Percentiles rank a stretch among this genome's conserved stretches.
Evolutionary conservation across 2,329 filamentous ascomycete genomes (phyloP).

Genomic region (Xylariaceae sp.): DNA sequence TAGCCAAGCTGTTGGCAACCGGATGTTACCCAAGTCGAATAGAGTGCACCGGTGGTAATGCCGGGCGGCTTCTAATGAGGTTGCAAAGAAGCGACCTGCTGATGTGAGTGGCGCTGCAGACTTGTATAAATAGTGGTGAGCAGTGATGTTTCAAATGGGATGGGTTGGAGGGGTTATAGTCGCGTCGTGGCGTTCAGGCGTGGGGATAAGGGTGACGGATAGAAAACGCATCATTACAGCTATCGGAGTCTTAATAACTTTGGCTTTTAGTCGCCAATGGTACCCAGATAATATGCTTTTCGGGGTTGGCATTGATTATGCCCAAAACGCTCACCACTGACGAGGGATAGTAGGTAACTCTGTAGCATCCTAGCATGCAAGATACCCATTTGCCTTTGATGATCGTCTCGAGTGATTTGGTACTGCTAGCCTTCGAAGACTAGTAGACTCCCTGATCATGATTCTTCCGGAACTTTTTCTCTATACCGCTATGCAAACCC

Average conservation of each 20-base stretch:
- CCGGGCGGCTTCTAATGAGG: constrained; percentile 42
- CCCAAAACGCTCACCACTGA: not conserved
- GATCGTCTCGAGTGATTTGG: not conserved
- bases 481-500: constrained; percentile 69
- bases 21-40: constrained; percentile 76
- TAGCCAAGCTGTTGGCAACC: constrained; percentile 50
- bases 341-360: not conserved
- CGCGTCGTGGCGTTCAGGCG: constrained; percentile 27
- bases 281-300: not conserved
- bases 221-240: constrained; percentile 15
- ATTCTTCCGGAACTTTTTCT: not conserved
- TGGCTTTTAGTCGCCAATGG: not conserved
- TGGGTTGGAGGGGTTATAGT: constrained; percentile 15
- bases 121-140: constrained; percentile 15
- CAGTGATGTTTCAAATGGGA: constrained; percentile 11
- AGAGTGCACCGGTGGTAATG: constrained; percentile 34
- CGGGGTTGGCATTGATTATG: not conserved
- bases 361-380: not conserved
- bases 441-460: not conserved
- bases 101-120: not conserved
- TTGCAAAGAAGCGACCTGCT: constrained; percentile 48
- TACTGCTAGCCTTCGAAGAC: not conserved
- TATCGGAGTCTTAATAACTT: not conserved
- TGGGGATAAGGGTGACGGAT: constrained; percentile 5
- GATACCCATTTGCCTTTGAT: too few relatives aligned